Evolutionary conservation across 2,329 filamentous ascomycete genomes (phyloP).

Genomic region (Fusarium concolor): DNA sequence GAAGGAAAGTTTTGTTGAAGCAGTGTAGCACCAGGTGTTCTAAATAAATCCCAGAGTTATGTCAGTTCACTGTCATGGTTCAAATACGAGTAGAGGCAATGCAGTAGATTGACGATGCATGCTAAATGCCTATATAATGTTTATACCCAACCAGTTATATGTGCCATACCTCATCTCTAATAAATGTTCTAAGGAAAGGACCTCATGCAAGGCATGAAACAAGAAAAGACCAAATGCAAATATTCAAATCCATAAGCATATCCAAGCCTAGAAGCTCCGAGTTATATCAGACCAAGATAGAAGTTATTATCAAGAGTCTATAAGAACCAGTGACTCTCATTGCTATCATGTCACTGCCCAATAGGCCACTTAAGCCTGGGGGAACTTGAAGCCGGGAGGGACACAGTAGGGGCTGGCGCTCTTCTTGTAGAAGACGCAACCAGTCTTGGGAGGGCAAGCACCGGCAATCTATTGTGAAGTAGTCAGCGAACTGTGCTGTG

Average conservation of each 20-base stretch:
- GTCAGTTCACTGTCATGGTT: neutral
- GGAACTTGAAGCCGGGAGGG: constrained; percentile 48
- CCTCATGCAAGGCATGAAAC: constrained; percentile 46
- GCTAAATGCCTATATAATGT: constrained; percentile 40
- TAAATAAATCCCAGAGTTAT: neutral
- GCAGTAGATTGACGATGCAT: constrained; percentile 34
- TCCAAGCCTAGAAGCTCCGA: neutral
- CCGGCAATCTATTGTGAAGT: constrained; percentile 47
- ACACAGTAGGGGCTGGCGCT: constrained; percentile 56
- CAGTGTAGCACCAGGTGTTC: neutral
- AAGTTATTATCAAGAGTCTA: neutral
- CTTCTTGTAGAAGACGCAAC: constrained; percentile 51
- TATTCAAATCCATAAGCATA: constrained; percentile 1
- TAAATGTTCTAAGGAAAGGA: constrained; percentile 40
- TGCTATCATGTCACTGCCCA: constrained; percentile 10
- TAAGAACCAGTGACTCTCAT: neutral
- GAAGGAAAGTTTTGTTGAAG: neutral
- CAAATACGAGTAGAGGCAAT: neutral
- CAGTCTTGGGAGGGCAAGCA: constrained; percentile 51
- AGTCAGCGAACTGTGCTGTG: neutral
- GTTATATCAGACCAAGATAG: constrained; percentile 6
- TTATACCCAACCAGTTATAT: constrained; percentile 18
- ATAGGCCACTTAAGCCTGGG: constrained; percentile 30
- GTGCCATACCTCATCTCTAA: constrained; percentile 31
- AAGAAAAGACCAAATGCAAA: constrained; percentile 26